Percentiles rank a stretch among this genome's conserved stretches.
Conservation (phyloP, 345 rosid species). For the Cardiospermum halicacabum region DNA sequence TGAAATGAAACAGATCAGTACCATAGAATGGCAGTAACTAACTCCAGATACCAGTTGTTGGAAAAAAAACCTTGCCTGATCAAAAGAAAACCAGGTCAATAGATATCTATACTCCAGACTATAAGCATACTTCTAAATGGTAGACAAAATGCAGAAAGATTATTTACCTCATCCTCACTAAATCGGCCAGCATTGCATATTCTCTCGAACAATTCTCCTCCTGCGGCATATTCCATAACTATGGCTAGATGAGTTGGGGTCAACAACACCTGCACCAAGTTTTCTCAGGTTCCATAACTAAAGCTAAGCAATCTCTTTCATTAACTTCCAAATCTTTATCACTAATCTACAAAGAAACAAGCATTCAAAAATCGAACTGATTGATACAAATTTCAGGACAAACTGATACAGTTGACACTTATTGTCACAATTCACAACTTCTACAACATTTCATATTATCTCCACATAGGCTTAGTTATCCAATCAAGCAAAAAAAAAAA, state of each 20-base stretch:
- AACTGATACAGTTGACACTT: neutral
- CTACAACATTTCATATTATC: neutral
- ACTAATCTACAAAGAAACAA: too few relatives aligned
- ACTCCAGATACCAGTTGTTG: conserved; percentile 77
- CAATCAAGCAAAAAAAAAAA: neutral
- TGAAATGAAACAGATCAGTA: conserved; percentile 19
- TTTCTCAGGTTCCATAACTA: neutral
- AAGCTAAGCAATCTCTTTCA: neutral
- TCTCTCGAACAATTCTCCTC: conserved; percentile 67
- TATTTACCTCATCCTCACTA: conserved; percentile 57
- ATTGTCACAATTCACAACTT: neutral
- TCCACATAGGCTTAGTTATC: neutral
- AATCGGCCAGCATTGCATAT: conserved; percentile 68
- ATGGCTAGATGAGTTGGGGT: conserved; percentile 66
- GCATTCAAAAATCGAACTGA: too few relatives aligned
- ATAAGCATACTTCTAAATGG: neutral
- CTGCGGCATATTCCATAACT: conserved; percentile 75
- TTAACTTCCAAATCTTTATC: conserved; percentile 4
- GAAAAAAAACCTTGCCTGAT: conserved; percentile 74
- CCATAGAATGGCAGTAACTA: conserved; percentile 70
- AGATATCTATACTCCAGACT: neutral
- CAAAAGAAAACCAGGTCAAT: conserved; percentile 4
- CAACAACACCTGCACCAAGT: conserved; percentile 41
- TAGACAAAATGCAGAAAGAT: neutral
- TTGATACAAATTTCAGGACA: neutral